Conservation (phyloP, 2,329 filamentous ascomycete genomes). For the Triangularia setosa region DNA sequence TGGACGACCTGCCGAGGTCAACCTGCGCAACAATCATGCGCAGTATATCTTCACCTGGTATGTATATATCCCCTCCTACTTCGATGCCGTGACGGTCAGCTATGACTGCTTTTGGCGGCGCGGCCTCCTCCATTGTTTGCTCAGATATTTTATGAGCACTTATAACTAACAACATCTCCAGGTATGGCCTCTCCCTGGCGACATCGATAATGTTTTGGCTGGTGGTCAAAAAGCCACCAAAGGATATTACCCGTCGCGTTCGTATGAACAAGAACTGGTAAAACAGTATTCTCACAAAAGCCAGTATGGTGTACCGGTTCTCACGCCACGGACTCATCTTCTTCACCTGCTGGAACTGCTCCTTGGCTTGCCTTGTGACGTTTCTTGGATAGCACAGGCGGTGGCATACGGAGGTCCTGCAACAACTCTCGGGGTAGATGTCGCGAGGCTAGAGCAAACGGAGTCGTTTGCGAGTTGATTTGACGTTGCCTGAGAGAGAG, state of each 20-base stretch:
- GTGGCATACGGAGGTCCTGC: constrained; percentile 73
- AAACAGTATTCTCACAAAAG: constrained; percentile 13
- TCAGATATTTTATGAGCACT: background rate
- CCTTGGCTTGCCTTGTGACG: constrained; percentile 35
- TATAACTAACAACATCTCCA: constrained; percentile 35
- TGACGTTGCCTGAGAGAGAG: constrained; percentile 65
- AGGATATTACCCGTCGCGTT: constrained; percentile 67
- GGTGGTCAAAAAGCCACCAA: constrained; percentile 82
- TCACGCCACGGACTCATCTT: constrained; percentile 41
- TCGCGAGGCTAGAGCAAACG: constrained; percentile 81
- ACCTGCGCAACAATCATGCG: constrained; percentile 90
- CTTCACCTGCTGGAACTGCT: constrained; percentile 26
- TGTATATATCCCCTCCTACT: constrained; percentile 30
- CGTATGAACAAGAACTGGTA: constrained; percentile 75
- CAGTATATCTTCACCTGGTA: constrained; percentile 99
- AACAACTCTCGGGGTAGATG: constrained; percentile 78
- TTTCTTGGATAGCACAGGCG: constrained; percentile 49
- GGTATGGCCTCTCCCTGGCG: constrained; percentile 80
- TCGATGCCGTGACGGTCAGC: background rate
- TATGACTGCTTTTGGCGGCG: background rate
- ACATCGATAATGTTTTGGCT: constrained; percentile 96
- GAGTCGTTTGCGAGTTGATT: constrained; percentile 64
- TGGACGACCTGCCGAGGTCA: constrained; percentile 82
- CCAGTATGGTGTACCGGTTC: background rate
- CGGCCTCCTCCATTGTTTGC: background rate